Conservation (phyloP, 2,329 filamentous ascomycete species). For the Chaetomium sp. region DNA sequence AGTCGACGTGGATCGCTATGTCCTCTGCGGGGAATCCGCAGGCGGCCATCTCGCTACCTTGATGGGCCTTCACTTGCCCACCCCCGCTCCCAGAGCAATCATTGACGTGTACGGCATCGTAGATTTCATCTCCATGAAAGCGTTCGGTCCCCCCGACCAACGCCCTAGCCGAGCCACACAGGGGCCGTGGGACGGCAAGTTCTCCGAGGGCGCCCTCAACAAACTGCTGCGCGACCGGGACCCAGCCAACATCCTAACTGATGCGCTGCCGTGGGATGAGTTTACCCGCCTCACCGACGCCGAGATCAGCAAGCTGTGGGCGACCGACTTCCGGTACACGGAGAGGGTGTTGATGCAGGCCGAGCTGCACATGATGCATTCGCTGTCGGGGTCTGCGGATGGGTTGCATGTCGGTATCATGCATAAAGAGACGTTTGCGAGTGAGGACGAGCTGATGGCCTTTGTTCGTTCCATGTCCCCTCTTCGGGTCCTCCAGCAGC, state of each 20-base stretch:
- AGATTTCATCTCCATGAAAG: slow-evolving; percentile 26
- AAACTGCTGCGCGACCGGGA: slow-evolving; percentile 28
- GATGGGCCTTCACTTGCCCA: slow-evolving; percentile 23
- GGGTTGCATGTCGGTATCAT: slow-evolving; percentile 25
- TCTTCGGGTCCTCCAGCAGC: slow-evolving; percentile 21
- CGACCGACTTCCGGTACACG: slow-evolving; percentile 29
- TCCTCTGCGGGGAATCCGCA: slow-evolving; percentile 33
- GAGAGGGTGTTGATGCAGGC: slow-evolving; percentile 29
- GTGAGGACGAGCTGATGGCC: slow-evolving; percentile 21
- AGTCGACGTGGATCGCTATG: slow-evolving; percentile 33
- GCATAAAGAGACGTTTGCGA: slow-evolving; percentile 30
- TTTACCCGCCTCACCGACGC: slow-evolving; percentile 24
- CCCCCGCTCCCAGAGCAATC: slow-evolving; percentile 25
- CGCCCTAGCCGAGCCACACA: background rate
- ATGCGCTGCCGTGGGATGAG: slow-evolving; percentile 31
- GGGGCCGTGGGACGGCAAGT: slow-evolving; percentile 28
- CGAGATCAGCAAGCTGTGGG: slow-evolving; percentile 28
- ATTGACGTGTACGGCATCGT: slow-evolving; percentile 32
- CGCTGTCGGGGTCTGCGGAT: slow-evolving; percentile 6
- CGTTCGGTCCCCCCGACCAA: slow-evolving; percentile 12
- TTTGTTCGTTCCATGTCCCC: slow-evolving; percentile 29
- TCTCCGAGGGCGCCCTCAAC: slow-evolving; percentile 28
- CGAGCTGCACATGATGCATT: slow-evolving; percentile 31
- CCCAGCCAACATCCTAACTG: slow-evolving; percentile 27
- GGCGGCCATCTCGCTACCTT: slow-evolving; percentile 33